Conservation (phyloP, 2,329 filamentous ascomycete species). For the Penicillium griseofulvum region DNA sequence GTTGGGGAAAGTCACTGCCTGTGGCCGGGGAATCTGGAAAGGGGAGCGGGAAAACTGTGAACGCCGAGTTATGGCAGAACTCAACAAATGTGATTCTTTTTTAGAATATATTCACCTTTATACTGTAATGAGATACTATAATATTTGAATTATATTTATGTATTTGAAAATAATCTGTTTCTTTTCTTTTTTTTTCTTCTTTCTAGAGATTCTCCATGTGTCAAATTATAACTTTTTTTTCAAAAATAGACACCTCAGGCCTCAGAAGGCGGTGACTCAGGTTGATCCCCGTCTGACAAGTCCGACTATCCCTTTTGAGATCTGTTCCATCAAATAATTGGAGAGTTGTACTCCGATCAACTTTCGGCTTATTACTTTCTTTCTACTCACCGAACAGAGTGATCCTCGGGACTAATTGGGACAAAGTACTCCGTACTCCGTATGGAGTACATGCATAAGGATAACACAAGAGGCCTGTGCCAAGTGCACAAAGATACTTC, state of each 20-base stretch:
- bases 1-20: constrained; percentile 21
- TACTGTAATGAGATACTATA: neutral
- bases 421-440: neutral
- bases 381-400: no score
- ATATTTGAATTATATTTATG: no score
- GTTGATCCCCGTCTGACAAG: neutral
- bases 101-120: neutral
- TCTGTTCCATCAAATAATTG: no score
- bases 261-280: constrained; percentile 3
- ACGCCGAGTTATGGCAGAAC: constrained; percentile 23
- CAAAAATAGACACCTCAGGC: constrained; percentile 10
- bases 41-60: constrained; percentile 30
- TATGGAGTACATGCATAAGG: no score
- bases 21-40: constrained; percentile 16
- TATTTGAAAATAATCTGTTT: neutral
- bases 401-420: no score
- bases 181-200: neutral
- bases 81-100: constrained; percentile 7
- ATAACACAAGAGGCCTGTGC: neutral
- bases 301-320: no score
- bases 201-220: neutral
- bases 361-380: no score
- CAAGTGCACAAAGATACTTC: neutral
- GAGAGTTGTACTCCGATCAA: neutral
- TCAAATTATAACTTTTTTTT: neutral